Conservation (phyloP, 495 filamentous ascomycete genomes). For the Margaritispora aquatica region DNA sequence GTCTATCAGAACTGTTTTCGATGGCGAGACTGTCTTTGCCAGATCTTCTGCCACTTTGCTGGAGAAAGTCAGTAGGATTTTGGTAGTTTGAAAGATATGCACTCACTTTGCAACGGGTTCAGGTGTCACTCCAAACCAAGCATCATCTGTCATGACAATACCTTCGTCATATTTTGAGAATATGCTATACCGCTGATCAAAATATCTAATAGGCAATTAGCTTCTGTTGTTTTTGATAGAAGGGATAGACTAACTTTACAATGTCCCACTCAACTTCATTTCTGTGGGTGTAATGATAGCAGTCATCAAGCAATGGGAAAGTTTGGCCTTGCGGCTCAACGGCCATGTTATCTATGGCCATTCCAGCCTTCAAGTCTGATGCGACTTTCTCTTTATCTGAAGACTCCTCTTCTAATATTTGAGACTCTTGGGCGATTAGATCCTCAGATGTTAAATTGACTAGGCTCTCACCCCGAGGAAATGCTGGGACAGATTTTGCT, state of each 20-base stretch:
- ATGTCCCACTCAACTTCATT: constrained; percentile 66
- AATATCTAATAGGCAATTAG: constrained; percentile 62
- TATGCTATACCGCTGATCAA: constrained; percentile 75
- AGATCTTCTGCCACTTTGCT: constrained; percentile 80
- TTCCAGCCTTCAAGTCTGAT: background rate
- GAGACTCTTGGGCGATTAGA: background rate
- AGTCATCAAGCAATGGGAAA: constrained; percentile 31
- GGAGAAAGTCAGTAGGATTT: constrained; percentile 1
- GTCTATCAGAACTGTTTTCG: constrained; percentile 65
- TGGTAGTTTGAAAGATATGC: background rate
- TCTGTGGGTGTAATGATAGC: constrained; percentile 59
- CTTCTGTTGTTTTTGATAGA: too few relatives aligned
- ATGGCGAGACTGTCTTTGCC: constrained; percentile 31
- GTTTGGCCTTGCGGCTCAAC: background rate
- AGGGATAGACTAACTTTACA: constrained; percentile 52
- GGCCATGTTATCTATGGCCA: background rate
- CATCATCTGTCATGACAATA: constrained; percentile 82
- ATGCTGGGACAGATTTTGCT: background rate
- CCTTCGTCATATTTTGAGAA: constrained; percentile 79
- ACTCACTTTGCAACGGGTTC: constrained; percentile 79
- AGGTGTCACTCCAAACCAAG: constrained; percentile 95
- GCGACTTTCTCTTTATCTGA: background rate
- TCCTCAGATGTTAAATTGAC: background rate
- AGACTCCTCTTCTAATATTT: background rate
- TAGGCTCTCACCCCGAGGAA: background rate